A percentile compares a stretch with the other conserved stretches of the same genome.
phyloP scores from a whole-genome alignment of 176 grass and related monocot species.

The Paspalum vaginatum region DNA sequence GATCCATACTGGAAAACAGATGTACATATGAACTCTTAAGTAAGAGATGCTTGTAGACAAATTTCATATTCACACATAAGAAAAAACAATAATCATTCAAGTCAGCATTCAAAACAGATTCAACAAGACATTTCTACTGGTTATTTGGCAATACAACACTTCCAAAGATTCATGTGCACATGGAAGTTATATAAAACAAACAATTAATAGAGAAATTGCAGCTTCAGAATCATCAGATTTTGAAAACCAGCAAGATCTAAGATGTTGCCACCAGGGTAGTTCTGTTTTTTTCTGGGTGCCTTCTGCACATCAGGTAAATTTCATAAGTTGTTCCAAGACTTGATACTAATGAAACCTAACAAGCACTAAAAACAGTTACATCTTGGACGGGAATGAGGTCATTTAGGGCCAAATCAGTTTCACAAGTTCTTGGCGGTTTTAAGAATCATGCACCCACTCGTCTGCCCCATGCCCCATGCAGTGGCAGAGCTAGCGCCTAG shows the following conservation, averaged over 20 bases:
- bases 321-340: not conserved
- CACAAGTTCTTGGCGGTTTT: not conserved
- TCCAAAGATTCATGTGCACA: not conserved
- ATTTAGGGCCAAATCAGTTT: not conserved
- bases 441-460: not conserved
- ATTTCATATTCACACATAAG: not conserved
- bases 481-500: not conserved
- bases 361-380: not conserved
- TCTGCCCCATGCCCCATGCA: not conserved
- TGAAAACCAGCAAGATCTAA: not conserved
- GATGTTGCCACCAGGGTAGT: no score
- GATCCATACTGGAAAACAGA: not conserved
- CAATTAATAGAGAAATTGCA: not conserved
- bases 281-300: no score
- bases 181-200: not conserved
- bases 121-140: not conserved
- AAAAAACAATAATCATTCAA: not conserved
- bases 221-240: not conserved
- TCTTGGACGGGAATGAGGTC: not conserved
- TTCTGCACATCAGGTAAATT: no score
- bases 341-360: not conserved
- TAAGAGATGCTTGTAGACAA: constrained; percentile 18
- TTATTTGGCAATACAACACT: not conserved
- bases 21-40: not conserved
- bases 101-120: constrained; percentile 12